These are phyloP conservation scores for Cercospora berteroae DNA, from an alignment of 2,329 filamentous ascomycete genomes.

Conservation along the genomic window DNA sequence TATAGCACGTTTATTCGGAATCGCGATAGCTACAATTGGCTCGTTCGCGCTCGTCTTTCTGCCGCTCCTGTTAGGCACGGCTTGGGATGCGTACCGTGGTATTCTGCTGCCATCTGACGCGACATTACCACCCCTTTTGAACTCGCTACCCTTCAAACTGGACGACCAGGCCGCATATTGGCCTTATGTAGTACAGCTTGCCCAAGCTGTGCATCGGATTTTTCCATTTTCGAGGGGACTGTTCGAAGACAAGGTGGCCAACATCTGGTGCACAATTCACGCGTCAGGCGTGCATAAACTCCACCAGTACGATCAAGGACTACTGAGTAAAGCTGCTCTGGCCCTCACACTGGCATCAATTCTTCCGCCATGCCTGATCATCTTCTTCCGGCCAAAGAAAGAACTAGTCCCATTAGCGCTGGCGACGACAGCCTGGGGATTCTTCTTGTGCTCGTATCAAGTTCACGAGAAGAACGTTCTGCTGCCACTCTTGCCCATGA, in stretches of 20 bases:
- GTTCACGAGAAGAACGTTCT: constrained; percentile 98
- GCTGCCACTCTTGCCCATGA: constrained; percentile 90
- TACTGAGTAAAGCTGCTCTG: constrained; percentile 75
- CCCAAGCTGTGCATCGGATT: constrained; percentile 84
- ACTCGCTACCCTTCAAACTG: constrained; percentile 60
- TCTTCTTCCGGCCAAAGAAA: constrained; percentile 76
- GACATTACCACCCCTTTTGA: constrained; percentile 57
- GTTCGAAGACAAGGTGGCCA: constrained; percentile 98
- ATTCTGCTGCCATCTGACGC: constrained; percentile 56
- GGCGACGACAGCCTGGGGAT: constrained; percentile 86
- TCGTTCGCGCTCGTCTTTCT: constrained; percentile 74
- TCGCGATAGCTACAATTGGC: constrained; percentile 68
- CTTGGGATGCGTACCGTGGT: constrained; percentile 67
- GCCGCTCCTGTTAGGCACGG: constrained; percentile 69
- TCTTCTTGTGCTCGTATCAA: constrained; percentile 96
- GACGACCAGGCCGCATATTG: constrained; percentile 66
- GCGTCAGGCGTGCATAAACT: constrained; percentile 75
- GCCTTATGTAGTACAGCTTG: constrained; percentile 71
- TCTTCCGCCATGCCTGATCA: constrained; percentile 71
- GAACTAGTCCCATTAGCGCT: constrained; percentile 76
- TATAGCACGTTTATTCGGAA: constrained; percentile 66
- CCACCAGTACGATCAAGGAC: constrained; percentile 64
- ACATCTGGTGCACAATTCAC: constrained; percentile 94
- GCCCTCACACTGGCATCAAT: constrained; percentile 73
- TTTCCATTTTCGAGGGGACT: constrained; percentile 95